Evolutionary conservation across 345 rosid species (phyloP), one percentile per base, ranked within the genome.

Genomic region (Acer campestre): DNA sequence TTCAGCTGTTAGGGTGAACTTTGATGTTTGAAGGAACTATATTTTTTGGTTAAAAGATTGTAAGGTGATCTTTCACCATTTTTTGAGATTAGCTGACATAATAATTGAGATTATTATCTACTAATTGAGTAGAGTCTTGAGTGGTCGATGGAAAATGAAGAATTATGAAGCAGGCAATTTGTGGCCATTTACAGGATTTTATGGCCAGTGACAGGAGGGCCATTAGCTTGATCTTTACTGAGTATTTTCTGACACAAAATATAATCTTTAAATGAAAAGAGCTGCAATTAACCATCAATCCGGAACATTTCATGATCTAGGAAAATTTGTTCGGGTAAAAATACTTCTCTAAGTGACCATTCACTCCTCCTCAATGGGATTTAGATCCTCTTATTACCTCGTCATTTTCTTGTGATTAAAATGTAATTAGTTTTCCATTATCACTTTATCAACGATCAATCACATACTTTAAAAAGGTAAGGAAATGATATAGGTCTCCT

Each of bases 1-100:
- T 42, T 68, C 31, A 46, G 55, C 51, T 27, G 49, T 49, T 67
- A 70, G 67, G 3, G 59, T 67, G 61, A 78, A 44, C n/a, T 16
- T 64, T 64, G 17, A 18, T 20, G 35, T 73, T 73, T 27, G n/a
- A 20, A 42, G 65, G 55, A 44, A 51, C 55, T 56, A 48, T 65
- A 48, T 65, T 61, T 59, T 72, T 27, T 67, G 46, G 68, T 40
- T 66, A 20, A 7, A 20, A 25, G n/a, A 48, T 11, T 7, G 17
- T 2, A 16, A 7, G 11, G 12, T 31, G 23, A 35, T 35, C 10
- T 17, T 17, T 18, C 35, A 8, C 67, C 42, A 29, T 29, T 6
- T 13, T 17, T 53, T 13, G 35, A 29, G 40, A 29, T 27, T 63
- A 12, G 16, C n/a, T 25, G 10, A 12, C 17, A 62, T 27, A 23